Base-by-base conservation (phyloP, 805 yeast species). In the Metschnikowia kofuensis region DNA sequence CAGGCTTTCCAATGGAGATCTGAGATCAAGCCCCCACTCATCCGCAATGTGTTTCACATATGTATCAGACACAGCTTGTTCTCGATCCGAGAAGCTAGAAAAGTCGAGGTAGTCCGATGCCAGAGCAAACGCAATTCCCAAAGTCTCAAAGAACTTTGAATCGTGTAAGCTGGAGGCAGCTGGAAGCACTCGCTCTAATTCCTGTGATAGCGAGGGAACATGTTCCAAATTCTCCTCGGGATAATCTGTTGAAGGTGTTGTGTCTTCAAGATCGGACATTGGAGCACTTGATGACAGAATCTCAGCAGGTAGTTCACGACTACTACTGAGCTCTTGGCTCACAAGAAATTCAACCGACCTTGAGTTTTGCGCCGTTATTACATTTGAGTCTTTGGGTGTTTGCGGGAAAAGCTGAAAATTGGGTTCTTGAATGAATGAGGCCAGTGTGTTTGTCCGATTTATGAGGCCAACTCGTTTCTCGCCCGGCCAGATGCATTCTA, bases 401-500 rank as follows among this genome's bases (percentile, higher is more conserved):
- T 30, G 40, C 15, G 46, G 26, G 21, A 43, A 40, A 36, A 37
- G 21, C 7, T 9, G 26, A 7, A 21, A 9, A 30, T 43, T 43
- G 12, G 46, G 41, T 13, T 43, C 41, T 21, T 34, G 40, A 6
- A 43, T 12, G 2, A 30, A 10, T 30, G 28, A 31, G 12, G 21
- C 21, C 21, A 21, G 21, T 21, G 4, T 21, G 2, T 21, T 4
- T 21, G 21, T 2, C 21, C 2, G 21, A 21, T 21, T 4, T 21
- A 3, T 21, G 21, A 21, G 21, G 21, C 21, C 4, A 3, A 4
- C 21, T 3, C 2, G 4, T 21, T 21, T 21, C 4, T 21, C 21
- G 21, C 27, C 15, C 16, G 55, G 49, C 54, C 54, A 54, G 5
- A 26, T 27, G 28, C 56, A 54, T 6, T 30, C 44, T 13, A 44